These are phyloP conservation scores for Lachancea sp. DNA, from an alignment of 805 yeast genomes.

Conservation along the genomic window DNA sequence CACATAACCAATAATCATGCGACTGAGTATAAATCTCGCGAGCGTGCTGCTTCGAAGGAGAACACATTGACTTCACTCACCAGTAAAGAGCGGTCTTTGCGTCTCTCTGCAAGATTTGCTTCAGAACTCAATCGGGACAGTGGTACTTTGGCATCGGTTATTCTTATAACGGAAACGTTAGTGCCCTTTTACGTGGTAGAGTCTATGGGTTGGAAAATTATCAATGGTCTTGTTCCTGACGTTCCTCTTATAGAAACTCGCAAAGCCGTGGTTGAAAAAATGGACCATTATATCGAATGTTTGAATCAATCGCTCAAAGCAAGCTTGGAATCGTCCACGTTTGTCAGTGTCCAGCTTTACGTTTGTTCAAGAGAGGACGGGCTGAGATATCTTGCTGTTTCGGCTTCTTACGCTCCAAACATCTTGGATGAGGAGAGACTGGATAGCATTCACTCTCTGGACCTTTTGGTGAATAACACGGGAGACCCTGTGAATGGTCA, in stretches of 20 bases:
- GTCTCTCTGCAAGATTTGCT: conserved; percentile 1
- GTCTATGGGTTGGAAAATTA: conserved; percentile 8
- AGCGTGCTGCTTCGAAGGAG: conserved; percentile 5
- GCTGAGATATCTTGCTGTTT: conserved; percentile 4
- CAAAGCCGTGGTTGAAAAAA: conserved; percentile 5
- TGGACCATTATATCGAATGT: conserved; percentile 2
- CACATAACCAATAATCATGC: conserved; percentile 9
- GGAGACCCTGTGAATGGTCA: conserved; percentile 7
- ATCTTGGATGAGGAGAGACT: conserved; percentile 1
- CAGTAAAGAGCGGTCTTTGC: conserved; percentile 7
- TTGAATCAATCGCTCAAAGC: conserved; percentile 2
- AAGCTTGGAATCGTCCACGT: conserved; percentile 3
- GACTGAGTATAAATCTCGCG: conserved; percentile 6
- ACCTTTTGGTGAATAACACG: conserved; percentile 7
- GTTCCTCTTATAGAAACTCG: conserved; percentile 6
- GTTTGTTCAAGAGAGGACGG: conserved; percentile 3
- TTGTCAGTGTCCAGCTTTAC: conserved; percentile 6
- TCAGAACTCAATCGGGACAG: conserved; percentile 6
- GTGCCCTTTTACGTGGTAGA: conserved; percentile 6
- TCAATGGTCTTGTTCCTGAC: conserved; percentile 5
- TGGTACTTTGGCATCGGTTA: conserved; percentile 8
- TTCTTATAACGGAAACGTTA: conserved; percentile 3
- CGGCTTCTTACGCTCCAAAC: conserved; percentile 9
- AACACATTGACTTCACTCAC: conserved; percentile 2
- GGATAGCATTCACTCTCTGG: background rate